Conservation (phyloP, 2,329 filamentous ascomycete genomes). For the Pseudogymnoascus sp. region DNA sequence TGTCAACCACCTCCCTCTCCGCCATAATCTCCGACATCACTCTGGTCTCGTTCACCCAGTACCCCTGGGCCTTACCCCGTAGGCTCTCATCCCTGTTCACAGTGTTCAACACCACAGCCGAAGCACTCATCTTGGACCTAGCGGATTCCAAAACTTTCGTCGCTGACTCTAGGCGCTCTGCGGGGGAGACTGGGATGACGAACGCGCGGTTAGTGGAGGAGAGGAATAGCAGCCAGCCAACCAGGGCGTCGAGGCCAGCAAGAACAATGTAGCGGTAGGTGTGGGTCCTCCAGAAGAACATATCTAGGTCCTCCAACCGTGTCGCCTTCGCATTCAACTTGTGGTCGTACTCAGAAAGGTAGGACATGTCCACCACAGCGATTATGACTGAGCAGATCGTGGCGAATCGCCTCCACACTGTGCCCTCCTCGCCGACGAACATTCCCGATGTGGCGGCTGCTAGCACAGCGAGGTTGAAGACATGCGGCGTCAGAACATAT, state of each 20-base stretch:
- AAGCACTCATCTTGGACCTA: slow-evolving; percentile 60
- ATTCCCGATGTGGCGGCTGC: slow-evolving; percentile 64
- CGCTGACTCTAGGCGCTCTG: slow-evolving; percentile 57
- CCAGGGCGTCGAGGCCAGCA: slow-evolving; percentile 51
- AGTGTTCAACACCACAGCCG: slow-evolving; percentile 73
- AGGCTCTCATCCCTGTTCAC: slow-evolving; percentile 64
- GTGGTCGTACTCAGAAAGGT: slow-evolving; percentile 57
- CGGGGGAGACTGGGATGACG: slow-evolving; percentile 48
- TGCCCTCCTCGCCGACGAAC: slow-evolving; percentile 54
- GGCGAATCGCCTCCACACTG: slow-evolving; percentile 63
- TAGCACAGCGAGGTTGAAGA: slow-evolving; percentile 65
- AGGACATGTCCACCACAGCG: slow-evolving; percentile 57
- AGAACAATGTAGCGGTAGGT: slow-evolving; percentile 56
- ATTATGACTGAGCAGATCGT: slow-evolving; percentile 53
- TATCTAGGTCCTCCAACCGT: slow-evolving; percentile 55
- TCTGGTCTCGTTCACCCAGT: slow-evolving; percentile 73
- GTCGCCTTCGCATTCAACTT: slow-evolving; percentile 54
- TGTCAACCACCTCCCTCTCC: slow-evolving; percentile 65
- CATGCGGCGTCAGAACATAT: slow-evolving; percentile 64
- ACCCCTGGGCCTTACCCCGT: slow-evolving; percentile 56
- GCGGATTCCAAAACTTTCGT: slow-evolving; percentile 49
- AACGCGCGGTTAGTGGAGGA: slow-evolving; percentile 75
- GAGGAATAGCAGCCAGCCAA: slow-evolving; percentile 64
- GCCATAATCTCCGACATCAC: slow-evolving; percentile 70
- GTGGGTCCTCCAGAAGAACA: slow-evolving; percentile 63